These are phyloP conservation scores for Inosperma sp. DNA, from an alignment of 768 basidiomycete species.

Conservation along the genomic window DNA sequence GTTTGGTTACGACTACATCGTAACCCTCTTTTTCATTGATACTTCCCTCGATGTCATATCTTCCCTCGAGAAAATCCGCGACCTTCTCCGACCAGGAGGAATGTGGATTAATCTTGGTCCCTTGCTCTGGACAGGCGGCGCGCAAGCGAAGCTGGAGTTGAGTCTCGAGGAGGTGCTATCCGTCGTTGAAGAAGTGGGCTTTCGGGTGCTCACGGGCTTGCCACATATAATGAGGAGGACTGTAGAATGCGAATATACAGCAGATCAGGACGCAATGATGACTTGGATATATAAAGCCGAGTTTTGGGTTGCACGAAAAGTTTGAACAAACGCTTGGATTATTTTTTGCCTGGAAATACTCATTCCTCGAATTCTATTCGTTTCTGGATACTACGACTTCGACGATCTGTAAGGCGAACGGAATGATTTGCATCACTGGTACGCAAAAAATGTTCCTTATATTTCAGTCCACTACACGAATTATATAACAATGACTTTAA, in stretches of 20 bases:
- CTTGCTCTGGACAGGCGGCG: too few relatives aligned
- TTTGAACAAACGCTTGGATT: too few relatives aligned
- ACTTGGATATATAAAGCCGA: constrained; percentile 65
- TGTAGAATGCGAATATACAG: constrained; percentile 62
- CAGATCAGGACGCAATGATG: constrained; percentile 62
- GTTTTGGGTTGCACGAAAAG: constrained; percentile 57
- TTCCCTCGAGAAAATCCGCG: too few relatives aligned
- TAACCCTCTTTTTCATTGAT: constrained; percentile 65
- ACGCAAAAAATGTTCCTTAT: too few relatives aligned
- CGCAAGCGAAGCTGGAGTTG: too few relatives aligned
- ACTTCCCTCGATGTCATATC: constrained; percentile 50
- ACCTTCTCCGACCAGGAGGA: too few relatives aligned
- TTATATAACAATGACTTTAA: neutral
- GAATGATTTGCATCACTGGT: too few relatives aligned
- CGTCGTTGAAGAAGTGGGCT: constrained; percentile 52
- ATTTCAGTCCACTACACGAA: neutral
- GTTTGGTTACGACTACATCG: constrained; percentile 56
- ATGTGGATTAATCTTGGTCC: too few relatives aligned
- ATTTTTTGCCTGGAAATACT: too few relatives aligned
- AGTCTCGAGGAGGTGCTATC: constrained; percentile 57
- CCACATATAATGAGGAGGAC: constrained; percentile 29
- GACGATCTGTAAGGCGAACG: too few relatives aligned
- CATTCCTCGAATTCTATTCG: too few relatives aligned
- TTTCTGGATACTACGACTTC: too few relatives aligned
- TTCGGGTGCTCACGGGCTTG: constrained; percentile 32